Conservation (phyloP, 768 basidiomycete genomes). For the Suillus brevipes region DNA sequence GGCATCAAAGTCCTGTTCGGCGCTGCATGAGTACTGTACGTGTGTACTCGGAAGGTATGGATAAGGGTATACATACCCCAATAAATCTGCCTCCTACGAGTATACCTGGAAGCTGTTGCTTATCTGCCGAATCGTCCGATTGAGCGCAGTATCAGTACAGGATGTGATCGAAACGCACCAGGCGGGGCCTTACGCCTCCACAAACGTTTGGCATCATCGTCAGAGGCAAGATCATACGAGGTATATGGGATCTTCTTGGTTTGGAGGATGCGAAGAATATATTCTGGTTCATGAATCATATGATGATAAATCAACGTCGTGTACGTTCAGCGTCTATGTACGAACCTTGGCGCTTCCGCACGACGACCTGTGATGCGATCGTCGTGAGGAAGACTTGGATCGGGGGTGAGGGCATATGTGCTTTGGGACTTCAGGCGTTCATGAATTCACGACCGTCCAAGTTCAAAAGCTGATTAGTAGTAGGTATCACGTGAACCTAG, state of each 20-base stretch:
- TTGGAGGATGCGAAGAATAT: slow-evolving; percentile 78
- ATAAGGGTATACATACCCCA: slow-evolving; percentile 65
- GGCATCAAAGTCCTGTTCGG: slow-evolving; percentile 60
- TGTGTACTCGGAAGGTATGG: slow-evolving; percentile 5
- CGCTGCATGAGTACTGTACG: slow-evolving; percentile 8
- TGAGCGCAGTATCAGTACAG: slow-evolving; percentile 1
- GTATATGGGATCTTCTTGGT: slow-evolving; percentile 82
- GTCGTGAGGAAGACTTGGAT: slow-evolving; percentile 84
- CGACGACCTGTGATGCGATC: slow-evolving; percentile 75
- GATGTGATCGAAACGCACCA: slow-evolving; percentile 38
- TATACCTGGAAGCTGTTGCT: slow-evolving; percentile 83
- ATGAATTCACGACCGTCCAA: not conserved
- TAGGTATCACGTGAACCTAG: slow-evolving; percentile 3
- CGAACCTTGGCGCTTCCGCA: slow-evolving; percentile 78
- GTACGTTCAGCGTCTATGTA: slow-evolving; percentile 1
- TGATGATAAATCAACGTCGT: slow-evolving; percentile 1
- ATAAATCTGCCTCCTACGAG: slow-evolving; percentile 75
- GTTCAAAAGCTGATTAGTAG: not conserved
- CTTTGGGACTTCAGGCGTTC: not conserved
- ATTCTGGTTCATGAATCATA: slow-evolving; percentile 48
- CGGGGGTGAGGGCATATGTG: slow-evolving; percentile 73
- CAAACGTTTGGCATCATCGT: slow-evolving; percentile 73
- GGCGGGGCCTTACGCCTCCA: slow-evolving; percentile 82
- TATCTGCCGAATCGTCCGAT: slow-evolving; percentile 46
- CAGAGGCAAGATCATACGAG: slow-evolving; percentile 83